These are phyloP conservation scores for Hypoxylon perforatum DNA, from an alignment of 495 filamentous ascomycete species.

Conservation along the genomic window DNA sequence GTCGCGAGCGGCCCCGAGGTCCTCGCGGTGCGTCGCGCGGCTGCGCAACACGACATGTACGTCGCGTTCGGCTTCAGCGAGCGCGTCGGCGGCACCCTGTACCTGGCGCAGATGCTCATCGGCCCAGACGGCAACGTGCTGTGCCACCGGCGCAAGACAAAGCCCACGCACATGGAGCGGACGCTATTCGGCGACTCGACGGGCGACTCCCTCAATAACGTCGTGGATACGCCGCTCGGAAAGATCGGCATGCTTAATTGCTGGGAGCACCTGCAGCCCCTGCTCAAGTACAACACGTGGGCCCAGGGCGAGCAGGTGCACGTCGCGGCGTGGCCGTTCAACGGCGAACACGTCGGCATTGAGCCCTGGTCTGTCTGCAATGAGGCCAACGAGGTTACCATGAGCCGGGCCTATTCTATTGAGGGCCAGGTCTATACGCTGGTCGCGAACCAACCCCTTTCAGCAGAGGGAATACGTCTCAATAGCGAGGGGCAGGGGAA, in stretches of 20 bases:
- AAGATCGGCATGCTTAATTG: slow-evolving; percentile 45
- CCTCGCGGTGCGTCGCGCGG: too few relatives aligned
- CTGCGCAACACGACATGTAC: background rate
- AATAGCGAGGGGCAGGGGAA: background rate
- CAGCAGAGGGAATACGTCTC: too few relatives aligned
- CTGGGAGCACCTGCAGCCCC: slow-evolving; percentile 65
- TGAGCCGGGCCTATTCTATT: too few relatives aligned
- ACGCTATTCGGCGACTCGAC: slow-evolving; percentile 62
- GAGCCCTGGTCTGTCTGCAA: background rate
- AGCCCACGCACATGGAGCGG: slow-evolving; percentile 66
- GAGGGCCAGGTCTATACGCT: too few relatives aligned
- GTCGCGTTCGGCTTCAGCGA: background rate
- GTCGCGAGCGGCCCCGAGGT: too few relatives aligned
- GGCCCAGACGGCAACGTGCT: background rate
- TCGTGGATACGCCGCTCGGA: slow-evolving; percentile 47
- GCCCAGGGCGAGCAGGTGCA: slow-evolving; percentile 60
- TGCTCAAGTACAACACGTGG: slow-evolving; percentile 62
- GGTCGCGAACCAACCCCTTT: too few relatives aligned
- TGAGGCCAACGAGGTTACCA: too few relatives aligned
- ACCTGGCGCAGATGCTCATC: background rate
- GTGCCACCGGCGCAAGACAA: slow-evolving; percentile 56
- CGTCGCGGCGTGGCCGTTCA: slow-evolving; percentile 62
- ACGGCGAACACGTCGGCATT: slow-evolving; percentile 32
- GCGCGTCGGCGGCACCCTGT: background rate
- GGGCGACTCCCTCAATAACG: slow-evolving; percentile 47